Base-by-base conservation (phyloP, 2,329 filamentous ascomycete genomes). In the Fusarium coffeatum region DNA sequence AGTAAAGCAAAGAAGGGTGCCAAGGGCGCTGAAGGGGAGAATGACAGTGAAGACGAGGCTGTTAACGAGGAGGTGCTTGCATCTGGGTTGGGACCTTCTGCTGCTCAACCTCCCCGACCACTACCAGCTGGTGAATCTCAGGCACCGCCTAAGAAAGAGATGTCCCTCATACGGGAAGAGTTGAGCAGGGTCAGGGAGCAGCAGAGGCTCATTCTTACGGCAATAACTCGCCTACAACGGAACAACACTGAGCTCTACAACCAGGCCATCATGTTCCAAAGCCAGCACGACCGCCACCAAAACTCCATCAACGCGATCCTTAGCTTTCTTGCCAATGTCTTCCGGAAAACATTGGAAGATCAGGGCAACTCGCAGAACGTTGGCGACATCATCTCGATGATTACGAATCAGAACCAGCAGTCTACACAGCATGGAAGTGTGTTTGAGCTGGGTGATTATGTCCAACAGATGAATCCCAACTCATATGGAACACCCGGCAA, bases 251-350 rank as follows among this genome's bases (percentile, higher is more conserved):
- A 95, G 66, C 87, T 98, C 30, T 97, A 94, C 75, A 91, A 92
- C 59, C 94, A 98, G 79, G 94, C 95, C 0, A 87, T 92, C 46
- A 90, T 92, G 61, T 98, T 98, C 78, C 94, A 98, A 79, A 92
- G 89, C 63, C 89, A 97, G 77, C 95, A 98, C 76, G 94, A 95
- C 73, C 90, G 96, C n/a, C 96, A 99, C 76, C 96, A 99, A 78
- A 97, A 95, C 78, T 98, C 95, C 1, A 98, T 99, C 80, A 98
- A 98, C 76, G 95, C 95, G n/a, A 98, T 99, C 67, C 86, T 99
- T 43, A 97, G 94, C 51, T 98, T 99, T 79, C 86, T 99, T 22
- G 96, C 95, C 47, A 98, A 97, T 15, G 95, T 99, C 43, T 99
- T 98, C 81, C 92, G 97, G 68, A 92, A 97, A 76, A 97, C 93